A percentile compares a stretch with the other conserved stretches of the same genome.
Conservation (phyloP, 148 eudicot species). For the Rhododendron mucronatum region DNA sequence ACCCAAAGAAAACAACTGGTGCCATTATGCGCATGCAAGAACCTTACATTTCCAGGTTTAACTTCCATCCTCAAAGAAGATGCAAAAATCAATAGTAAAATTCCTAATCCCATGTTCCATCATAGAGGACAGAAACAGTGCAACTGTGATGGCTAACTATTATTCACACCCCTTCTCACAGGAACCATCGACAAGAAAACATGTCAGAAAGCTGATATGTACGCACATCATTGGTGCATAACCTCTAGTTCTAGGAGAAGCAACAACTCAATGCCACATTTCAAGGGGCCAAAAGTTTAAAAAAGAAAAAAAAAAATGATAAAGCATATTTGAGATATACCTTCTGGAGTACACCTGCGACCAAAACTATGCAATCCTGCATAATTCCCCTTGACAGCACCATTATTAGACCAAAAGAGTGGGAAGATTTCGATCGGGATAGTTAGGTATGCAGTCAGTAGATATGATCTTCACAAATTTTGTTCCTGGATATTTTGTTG, state of each 20-base stretch:
- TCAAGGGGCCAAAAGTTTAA: background rate
- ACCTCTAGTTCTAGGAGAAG: background rate
- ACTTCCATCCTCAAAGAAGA: background rate
- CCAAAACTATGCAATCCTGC: constrained; percentile 79
- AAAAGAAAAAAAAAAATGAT: too few relatives aligned
- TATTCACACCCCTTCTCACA: background rate
- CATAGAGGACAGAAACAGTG: background rate
- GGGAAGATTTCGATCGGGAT: constrained; percentile 91
- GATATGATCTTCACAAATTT: constrained; percentile 94
- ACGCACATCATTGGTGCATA: background rate
- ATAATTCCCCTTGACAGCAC: constrained; percentile 87
- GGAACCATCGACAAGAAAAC: background rate
- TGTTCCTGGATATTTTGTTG: constrained; percentile 74
- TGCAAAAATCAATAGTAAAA: background rate
- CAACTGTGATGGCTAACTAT: background rate
- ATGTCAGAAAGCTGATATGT: background rate
- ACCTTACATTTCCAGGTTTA: background rate
- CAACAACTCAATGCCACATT: constrained; percentile 1
- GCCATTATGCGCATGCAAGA: background rate
- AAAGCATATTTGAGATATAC: constrained; percentile 27
- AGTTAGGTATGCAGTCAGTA: constrained; percentile 95
- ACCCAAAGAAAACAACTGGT: background rate
- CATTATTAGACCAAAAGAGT: constrained; percentile 83
- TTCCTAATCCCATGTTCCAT: background rate
- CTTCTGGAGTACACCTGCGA: constrained; percentile 92